Percentiles rank a stretch among this genome's conserved stretches.
Conservation (phyloP, 495 filamentous ascomycete species). For the Tuber aestivum region DNA sequence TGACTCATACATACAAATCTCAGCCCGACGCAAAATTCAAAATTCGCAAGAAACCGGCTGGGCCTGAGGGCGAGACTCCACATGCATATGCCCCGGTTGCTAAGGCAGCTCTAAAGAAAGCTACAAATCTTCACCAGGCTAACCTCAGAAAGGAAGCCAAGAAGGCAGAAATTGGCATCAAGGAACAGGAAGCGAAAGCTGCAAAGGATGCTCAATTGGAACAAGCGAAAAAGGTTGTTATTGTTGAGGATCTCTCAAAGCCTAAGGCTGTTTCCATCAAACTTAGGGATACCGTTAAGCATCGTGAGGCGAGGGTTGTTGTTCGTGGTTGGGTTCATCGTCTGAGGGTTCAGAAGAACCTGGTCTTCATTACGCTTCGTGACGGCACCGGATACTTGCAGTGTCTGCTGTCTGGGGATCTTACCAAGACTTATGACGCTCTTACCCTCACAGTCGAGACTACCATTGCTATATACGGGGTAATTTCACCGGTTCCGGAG, state of each 20-base stretch:
- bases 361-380: conserved; percentile 77
- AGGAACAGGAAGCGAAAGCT: conserved; percentile 61
- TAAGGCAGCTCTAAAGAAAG: conserved; percentile 65
- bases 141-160: conserved; percentile 59
- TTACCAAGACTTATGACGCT: conserved; percentile 89
- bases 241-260: conserved; percentile 73
- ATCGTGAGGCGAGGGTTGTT: conserved; percentile 64
- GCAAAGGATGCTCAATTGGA: conserved; percentile 48
- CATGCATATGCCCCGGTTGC: conserved; percentile 61
- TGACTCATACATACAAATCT: conserved; percentile 52
- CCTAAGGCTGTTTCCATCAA: conserved; percentile 71
- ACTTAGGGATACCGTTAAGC: conserved; percentile 62
- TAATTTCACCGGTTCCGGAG: conserved; percentile 76
- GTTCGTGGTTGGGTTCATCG: conserved; percentile 84
- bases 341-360: conserved; percentile 74
- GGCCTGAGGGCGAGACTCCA: conserved; percentile 52
- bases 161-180: conserved; percentile 44
- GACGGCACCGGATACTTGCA: conserved; percentile 90
- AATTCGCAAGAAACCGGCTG: conserved; percentile 58
- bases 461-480: conserved; percentile 77
- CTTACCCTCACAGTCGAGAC: conserved; percentile 83
- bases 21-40: conserved; percentile 53
- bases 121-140: conserved; percentile 56
- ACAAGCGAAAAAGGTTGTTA: conserved; percentile 72
- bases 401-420: conserved; percentile 67